Evolutionary conservation across 345 rosid genomes (phyloP).

Genomic region (Syzygium aromaticum): DNA sequence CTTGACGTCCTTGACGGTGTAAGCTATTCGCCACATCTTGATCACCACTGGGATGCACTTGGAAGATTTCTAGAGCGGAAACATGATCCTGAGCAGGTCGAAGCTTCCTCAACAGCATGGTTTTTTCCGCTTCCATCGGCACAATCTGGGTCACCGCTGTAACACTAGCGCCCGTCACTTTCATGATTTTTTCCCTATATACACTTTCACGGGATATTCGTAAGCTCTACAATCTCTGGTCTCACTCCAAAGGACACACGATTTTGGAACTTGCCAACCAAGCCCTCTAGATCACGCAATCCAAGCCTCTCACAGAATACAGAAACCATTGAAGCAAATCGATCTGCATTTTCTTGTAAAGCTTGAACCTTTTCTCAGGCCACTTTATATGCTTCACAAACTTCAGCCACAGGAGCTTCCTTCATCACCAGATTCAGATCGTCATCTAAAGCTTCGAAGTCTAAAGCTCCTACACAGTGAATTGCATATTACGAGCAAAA

Average conservation of each 20-base stretch:
- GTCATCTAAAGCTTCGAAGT: conserved; percentile 2
- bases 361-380: conserved; percentile 94
- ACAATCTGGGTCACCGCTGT: not conserved
- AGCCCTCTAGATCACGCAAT: conserved; percentile 91
- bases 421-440: conserved; percentile 26
- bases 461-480: not conserved
- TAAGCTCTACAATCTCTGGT: conserved; percentile 94
- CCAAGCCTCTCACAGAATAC: conserved; percentile 93
- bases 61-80: not conserved
- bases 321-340: conserved; percentile 95
- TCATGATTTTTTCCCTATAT: too few relatives aligned
- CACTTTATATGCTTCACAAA: conserved; percentile 84
- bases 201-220: conserved; percentile 48
- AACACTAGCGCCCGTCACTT: too few relatives aligned
- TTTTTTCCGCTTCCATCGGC: not conserved
- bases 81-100: not conserved
- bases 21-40: too few relatives aligned
- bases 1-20: too few relatives aligned
- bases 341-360: conserved; percentile 91
- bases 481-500: not conserved
- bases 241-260: conserved; percentile 96
- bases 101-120: not conserved
- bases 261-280: conserved; percentile 86
- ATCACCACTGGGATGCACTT: too few relatives aligned
- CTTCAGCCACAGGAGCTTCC: conserved; percentile 84